These are phyloP conservation scores for Backusella liffmaniae DNA, from an alignment of 192 early-diverging fungal species.

Conservation along the genomic window DNA sequence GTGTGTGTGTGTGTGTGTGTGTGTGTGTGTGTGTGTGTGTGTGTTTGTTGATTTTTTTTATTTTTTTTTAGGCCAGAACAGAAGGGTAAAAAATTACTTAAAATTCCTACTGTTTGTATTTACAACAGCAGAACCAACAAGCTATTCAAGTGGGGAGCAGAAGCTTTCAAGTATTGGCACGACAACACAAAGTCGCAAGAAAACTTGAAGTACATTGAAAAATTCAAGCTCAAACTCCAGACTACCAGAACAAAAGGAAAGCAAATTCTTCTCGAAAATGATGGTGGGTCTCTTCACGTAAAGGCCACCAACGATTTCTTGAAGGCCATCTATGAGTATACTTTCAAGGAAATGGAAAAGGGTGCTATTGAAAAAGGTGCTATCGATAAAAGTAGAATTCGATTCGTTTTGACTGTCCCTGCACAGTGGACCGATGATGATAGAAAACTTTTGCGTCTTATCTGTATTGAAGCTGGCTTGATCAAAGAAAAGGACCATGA, in stretches of 20 bases:
- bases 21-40: no score
- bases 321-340: neutral
- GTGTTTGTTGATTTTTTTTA: neutral
- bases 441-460: neutral
- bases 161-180: neutral
- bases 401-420: slow-evolving; percentile 7
- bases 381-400: neutral
- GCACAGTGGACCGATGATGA: slow-evolving; percentile 1
- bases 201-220: neutral
- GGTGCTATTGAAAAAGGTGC: neutral
- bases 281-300: neutral
- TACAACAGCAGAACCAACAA: neutral
- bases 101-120: neutral
- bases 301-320: slow-evolving; percentile 10
- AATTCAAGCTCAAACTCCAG: neutral
- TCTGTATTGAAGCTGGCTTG: neutral
- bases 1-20: no score
- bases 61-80: neutral
- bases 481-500: slow-evolving; percentile 12
- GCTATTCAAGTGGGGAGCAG: neutral
- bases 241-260: neutral
- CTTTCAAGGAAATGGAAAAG: neutral
- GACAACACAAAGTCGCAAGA: neutral
- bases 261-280: neutral
- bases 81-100: neutral